phyloP scores from a whole-genome alignment of 768 basidiomycete species.

The Russula abietina region DNA sequence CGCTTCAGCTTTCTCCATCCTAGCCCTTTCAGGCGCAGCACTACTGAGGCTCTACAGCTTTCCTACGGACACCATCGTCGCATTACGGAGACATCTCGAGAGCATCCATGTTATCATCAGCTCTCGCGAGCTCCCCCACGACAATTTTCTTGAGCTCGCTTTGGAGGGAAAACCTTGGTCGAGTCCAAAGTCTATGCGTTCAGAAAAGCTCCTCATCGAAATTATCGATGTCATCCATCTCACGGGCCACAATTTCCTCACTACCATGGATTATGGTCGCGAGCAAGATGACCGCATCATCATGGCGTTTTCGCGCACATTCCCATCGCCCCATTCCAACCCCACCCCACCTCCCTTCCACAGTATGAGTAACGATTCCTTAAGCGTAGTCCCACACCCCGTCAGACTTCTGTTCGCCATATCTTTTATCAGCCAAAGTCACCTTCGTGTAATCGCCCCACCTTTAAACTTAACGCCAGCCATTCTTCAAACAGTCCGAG shows the following conservation, averaged over 20 bases:
- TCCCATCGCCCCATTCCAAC: conserved; percentile 28
- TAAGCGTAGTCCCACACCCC: neutral
- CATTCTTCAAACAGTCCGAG: conserved; percentile 71
- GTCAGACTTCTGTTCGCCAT: conserved; percentile 50
- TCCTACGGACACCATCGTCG: conserved; percentile 43
- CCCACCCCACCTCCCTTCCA: conserved; percentile 33
- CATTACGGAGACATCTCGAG: conserved; percentile 54
- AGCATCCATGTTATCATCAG: conserved; percentile 37
- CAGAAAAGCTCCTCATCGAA: conserved; percentile 66
- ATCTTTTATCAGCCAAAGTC: conserved; percentile 61
- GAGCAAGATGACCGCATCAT: conserved; percentile 68
- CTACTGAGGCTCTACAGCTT: conserved; percentile 69
- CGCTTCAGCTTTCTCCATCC: conserved; percentile 57
- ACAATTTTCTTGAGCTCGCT: conserved; percentile 60
- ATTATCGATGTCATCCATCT: conserved; percentile 58
- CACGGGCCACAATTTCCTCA: conserved; percentile 57
- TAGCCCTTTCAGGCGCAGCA: conserved; percentile 61
- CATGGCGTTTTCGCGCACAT: conserved; percentile 60
- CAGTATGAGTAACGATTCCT: conserved; percentile 24
- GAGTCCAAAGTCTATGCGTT: conserved; percentile 54
- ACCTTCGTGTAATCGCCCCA: conserved; percentile 70
- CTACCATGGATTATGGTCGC: conserved; percentile 69
- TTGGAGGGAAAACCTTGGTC: conserved; percentile 70
- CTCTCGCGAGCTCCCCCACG: conserved; percentile 48
- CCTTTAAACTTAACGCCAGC: conserved; percentile 72